Base-by-base conservation (phyloP, 1,284 basidiomycete species). In the Mycosarcoma maydis region DNA sequence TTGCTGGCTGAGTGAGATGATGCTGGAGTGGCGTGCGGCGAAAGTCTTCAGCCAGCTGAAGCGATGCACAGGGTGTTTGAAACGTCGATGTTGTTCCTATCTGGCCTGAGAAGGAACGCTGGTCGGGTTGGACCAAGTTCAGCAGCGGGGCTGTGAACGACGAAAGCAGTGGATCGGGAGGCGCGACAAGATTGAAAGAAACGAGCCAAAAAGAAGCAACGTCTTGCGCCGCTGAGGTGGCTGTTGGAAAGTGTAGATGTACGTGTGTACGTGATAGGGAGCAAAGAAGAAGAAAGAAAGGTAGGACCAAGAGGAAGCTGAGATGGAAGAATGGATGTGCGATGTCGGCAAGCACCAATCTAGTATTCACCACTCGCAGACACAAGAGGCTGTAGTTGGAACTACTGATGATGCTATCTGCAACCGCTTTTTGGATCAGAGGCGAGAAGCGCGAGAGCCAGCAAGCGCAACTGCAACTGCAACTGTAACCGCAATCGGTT, bases 41-140 rank as follows among this genome's bases (percentile, higher is more conserved):
- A 29, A 23, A 4, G 30, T 24, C 51, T 61, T 48, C 50, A 54
- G 45, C 50, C 58, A 26, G 58, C 58, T 54, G 58, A 45, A 61
- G 52, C 24, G 33, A 26, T 24, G 7, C 10, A 6, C 6, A 43
- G 19, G 14, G 22, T 19, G 6, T 17, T 8, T 26, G 44, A 11
- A 20, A 9, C 5, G 33, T 36, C n/a, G 34, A 32, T 7, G n/a
- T 22, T 14, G 39, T 48, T 38, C 26, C 45, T 30, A 13, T 59
- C 57, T 59, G 22, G 13, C 49, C 49, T 37, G 50, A 59, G 45
- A 47, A 32, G 44, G 45, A 53, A n/a, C 14, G 16, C 20, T 30
- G 24, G 30, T 24, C n/a, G 7, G 29, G n/a, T n/a, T n/a, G n/a
- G n/a, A n/a, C n/a, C n/a, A n/a, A n/a, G n/a, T 16, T 29, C 36